Evolutionary conservation across 2,329 filamentous ascomycete species (phyloP), one percentile per base, ranked within the genome.

Genomic region (Paradendryphiella salina): DNA sequence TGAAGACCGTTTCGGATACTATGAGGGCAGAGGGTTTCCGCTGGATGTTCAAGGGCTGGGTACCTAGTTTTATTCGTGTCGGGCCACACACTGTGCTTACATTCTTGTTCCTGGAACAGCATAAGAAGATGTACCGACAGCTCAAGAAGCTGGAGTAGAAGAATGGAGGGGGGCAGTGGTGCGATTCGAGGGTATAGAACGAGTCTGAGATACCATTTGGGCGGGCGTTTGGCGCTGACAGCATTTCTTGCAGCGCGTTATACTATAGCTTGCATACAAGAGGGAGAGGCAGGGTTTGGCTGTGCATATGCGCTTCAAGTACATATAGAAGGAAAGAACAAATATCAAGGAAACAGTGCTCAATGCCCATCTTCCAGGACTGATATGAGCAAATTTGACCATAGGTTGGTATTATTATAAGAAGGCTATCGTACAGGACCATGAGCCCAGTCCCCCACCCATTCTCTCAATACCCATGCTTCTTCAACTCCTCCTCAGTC

Each of bases 11-110:
- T 46, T 75, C 77, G 34, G 84, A 89, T 36, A 85, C 92, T 26
- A 88, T 85, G 58, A 80, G 78, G 46, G 76, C 82, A 14, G 89
- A 95, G 67, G 90, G 90, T 1, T 71, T 89, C 41, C 75, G 80
- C 36, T 96, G 90, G 90, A 86, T 93, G 82, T 95, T 95, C 75
- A 89, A 89, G 73, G 90, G 90, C 54, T 95, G 90, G 89, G 85
- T 92, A 38, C 90, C 90, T n/a, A 86, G 84, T 67, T 87, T 87
- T 59, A 83, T 86, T 49, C 78, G 84, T 6, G 70, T 87, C 15
- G 84, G 84, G 2, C 84, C 84, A 29, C 90, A 96, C 77, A 96
- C 90, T 6, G 88, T 96, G 54, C 87, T 87, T 63, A 96, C 90
- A 29, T 92, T 96, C 72, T 71, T 96, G 66, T 92, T 94, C 72